A percentile compares a stretch with the other conserved stretches of the same genome.
Evolutionary conservation across 2,329 filamentous ascomycete genomes (phyloP).

Genomic region (Trichoderma lentiforme): DNA sequence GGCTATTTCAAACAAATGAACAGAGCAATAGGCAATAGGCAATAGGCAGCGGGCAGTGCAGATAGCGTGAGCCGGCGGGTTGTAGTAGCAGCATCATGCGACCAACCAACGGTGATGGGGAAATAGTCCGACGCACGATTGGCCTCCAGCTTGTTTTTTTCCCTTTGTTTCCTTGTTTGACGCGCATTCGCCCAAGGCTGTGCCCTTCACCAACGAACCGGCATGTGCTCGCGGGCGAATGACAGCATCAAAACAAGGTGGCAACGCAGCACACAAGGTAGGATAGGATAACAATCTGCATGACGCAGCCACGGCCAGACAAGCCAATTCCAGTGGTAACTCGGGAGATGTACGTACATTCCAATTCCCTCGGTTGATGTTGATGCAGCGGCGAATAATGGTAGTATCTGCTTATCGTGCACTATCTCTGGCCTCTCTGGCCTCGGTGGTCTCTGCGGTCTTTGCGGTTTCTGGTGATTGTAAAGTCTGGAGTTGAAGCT

Average conservation of each 20-base stretch:
- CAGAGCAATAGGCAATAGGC: neutral
- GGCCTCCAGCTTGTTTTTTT: neutral
- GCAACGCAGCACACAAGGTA: neutral
- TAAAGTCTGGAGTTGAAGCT: conserved; percentile 14
- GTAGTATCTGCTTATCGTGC: neutral
- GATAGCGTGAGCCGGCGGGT: conserved; percentile 1
- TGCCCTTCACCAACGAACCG: conserved; percentile 4
- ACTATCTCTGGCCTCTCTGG: conserved; percentile 23
- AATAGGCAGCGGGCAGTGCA: conserved; percentile 14
- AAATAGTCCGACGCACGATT: neutral
- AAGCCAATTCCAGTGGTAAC: neutral
- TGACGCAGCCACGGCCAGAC: neutral
- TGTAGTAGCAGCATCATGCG: conserved; percentile 3
- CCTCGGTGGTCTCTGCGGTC: conserved; percentile 29
- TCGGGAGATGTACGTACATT: conserved; percentile 1
- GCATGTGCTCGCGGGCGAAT: conserved; percentile 1
- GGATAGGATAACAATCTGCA: neutral
- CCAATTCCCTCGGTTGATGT: conserved; percentile 4
- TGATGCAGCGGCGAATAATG: neutral
- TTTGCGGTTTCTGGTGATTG: conserved; percentile 23
- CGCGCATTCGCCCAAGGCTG: conserved; percentile 16
- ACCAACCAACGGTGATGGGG: neutral
- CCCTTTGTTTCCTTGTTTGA: neutral
- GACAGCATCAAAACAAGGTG: neutral
- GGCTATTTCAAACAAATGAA: conserved; percentile 6